These are phyloP conservation scores for Biscutella auriculata DNA, from an alignment of 441 rosid species.

Conservation along the genomic window DNA sequence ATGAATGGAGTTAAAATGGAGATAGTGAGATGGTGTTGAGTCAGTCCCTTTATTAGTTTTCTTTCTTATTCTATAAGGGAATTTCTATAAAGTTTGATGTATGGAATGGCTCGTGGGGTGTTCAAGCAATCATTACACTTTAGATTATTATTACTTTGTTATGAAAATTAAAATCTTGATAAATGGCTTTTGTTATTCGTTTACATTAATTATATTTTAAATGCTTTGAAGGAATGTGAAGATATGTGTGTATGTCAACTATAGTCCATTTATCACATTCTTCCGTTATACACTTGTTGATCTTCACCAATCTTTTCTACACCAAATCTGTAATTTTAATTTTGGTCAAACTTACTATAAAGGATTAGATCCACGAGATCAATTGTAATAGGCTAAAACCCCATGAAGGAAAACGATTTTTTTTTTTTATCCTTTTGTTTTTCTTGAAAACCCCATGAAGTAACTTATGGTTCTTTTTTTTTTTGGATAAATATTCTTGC, in stretches of 20 bases:
- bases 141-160: background rate
- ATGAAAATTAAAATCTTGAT: background rate
- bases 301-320: no score
- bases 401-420: no score
- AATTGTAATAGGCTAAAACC: no score
- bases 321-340: no score
- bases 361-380: no score
- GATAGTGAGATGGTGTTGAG: conserved; percentile 18
- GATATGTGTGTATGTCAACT: conserved; percentile 23
- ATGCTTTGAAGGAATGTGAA: conserved; percentile 13
- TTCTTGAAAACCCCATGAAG: no score
- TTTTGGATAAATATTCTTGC: no score
- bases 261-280: no score
- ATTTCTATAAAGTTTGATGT: conserved; percentile 14
- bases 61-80: conserved; percentile 17
- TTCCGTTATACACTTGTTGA: no score
- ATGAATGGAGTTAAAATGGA: background rate
- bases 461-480: no score
- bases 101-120: conserved; percentile 46
- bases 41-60: conserved; percentile 14
- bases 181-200: conserved; percentile 4
- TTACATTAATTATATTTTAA: conserved; percentile 18
- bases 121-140: conserved; percentile 24
- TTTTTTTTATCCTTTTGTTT: no score
- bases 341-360: no score